Conservation (phyloP, 441 rosid genomes). For the Eutrema salsugineum region DNA sequence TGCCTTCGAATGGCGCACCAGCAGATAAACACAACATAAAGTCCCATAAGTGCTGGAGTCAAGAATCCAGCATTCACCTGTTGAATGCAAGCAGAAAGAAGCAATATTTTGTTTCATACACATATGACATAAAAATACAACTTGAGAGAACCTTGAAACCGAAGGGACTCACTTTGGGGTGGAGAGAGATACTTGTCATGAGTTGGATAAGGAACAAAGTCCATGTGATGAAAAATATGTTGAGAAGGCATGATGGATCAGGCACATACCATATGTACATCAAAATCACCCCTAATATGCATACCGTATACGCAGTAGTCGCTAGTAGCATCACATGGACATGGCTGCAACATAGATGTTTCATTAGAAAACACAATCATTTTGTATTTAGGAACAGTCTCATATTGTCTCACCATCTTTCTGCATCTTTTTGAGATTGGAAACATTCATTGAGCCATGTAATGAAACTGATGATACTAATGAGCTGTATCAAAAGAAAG, state of each 20-base stretch:
- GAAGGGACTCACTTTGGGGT: slow-evolving; percentile 58
- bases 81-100: slow-evolving; percentile 3
- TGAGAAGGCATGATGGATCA: slow-evolving; percentile 79
- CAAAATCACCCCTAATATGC: slow-evolving; percentile 78
- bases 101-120: not conserved
- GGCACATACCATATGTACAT: slow-evolving; percentile 98
- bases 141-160: not conserved
- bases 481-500: slow-evolving; percentile 91
- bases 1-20: slow-evolving; percentile 98
- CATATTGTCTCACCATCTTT: slow-evolving; percentile 63
- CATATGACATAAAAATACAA: not conserved
- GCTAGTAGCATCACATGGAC: slow-evolving; percentile 73
- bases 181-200: slow-evolving; percentile 88
- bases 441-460: slow-evolving; percentile 84
- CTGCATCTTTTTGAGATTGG: slow-evolving; percentile 54
- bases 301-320: slow-evolving; percentile 59
- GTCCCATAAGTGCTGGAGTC: slow-evolving; percentile 94
- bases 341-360: slow-evolving; percentile 47
- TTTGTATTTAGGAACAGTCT: not conserved
- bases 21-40: slow-evolving; percentile 82
- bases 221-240: slow-evolving; percentile 91
- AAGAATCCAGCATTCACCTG: slow-evolving; percentile 79
- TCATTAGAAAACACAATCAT: not conserved
- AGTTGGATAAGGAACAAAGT: slow-evolving; percentile 89
- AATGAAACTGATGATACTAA: slow-evolving; percentile 88